Percentiles rank a stretch among this genome's conserved stretches.
phyloP scores from a whole-genome alignment of 2,329 filamentous ascomycete genomes.

The Epichloe gansuensis region DNA sequence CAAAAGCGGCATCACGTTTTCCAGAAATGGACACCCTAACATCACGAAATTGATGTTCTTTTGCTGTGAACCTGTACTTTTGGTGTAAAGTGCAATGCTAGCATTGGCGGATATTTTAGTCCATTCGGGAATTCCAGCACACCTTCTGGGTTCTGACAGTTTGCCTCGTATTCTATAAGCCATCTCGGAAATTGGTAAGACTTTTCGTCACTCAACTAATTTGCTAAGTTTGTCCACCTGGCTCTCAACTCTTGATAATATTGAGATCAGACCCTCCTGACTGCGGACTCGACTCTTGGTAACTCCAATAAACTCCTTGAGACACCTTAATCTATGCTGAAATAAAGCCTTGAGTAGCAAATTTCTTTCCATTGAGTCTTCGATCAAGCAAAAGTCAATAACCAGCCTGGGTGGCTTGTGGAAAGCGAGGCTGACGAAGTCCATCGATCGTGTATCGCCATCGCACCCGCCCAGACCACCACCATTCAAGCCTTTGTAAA shows the following conservation, averaged over 20 bases:
- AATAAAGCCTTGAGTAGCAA: background rate
- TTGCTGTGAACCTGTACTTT: too few relatives aligned
- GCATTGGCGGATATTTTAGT: too few relatives aligned
- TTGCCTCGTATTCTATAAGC: rapidly evolving
- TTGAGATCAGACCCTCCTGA: background rate
- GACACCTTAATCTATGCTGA: background rate
- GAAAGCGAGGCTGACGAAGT: background rate
- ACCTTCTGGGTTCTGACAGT: too few relatives aligned
- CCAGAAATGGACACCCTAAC: too few relatives aligned
- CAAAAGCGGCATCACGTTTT: too few relatives aligned
- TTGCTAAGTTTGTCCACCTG: background rate
- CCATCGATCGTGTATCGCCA: background rate
- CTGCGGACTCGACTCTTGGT: background rate
- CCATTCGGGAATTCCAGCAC: too few relatives aligned
- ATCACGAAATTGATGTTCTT: too few relatives aligned
- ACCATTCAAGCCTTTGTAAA: background rate
- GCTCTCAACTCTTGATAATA: background rate
- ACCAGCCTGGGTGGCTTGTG: background rate
- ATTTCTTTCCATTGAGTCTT: background rate
- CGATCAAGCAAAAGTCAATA: background rate
- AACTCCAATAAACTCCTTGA: background rate
- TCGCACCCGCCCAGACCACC: background rate
- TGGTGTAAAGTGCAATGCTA: too few relatives aligned
- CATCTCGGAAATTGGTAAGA: too few relatives aligned
- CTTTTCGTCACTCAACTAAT: background rate